Evolutionary conservation across 371 early-diverging fungal species (phyloP).

Genomic region (Syncephalis fuscata): DNA sequence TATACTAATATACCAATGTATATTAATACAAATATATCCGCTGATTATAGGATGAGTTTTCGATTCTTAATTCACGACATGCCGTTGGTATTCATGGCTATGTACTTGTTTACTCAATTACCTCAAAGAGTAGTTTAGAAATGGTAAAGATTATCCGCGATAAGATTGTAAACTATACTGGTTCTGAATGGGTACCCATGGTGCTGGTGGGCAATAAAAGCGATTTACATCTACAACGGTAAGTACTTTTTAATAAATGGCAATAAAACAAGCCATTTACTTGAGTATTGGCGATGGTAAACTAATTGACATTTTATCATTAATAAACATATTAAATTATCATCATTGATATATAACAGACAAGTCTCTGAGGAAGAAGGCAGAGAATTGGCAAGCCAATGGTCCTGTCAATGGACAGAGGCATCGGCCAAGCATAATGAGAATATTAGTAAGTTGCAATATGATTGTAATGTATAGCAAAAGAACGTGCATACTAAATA

Average conservation of each 20-base stretch:
- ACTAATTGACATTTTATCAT: too few relatives aligned
- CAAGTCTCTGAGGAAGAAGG: conserved; percentile 72
- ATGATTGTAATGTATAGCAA: too few relatives aligned
- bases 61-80: conserved; percentile 77
- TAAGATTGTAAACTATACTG: conserved; percentile 87
- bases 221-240: conserved; percentile 62
- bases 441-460: conserved; percentile 48
- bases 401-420: conserved; percentile 77
- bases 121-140: conserved; percentile 71
- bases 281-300: too few relatives aligned
- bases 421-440: conserved; percentile 82
- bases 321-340: not conserved
- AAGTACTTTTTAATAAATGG: too few relatives aligned
- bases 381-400: conserved; percentile 50
- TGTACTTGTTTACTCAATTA: conserved; percentile 86
- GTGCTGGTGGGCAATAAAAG: conserved; percentile 91
- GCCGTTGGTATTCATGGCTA: conserved; percentile 87
- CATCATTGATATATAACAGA: conserved; percentile 12
- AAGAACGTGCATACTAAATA: too few relatives aligned
- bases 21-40: not conserved
- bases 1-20: not conserved
- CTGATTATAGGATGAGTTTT: conserved; percentile 70
- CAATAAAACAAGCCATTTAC: not conserved
- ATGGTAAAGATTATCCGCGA: conserved; percentile 81
- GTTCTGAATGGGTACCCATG: conserved; percentile 75